Conservation (phyloP, 1,139 yeast species). For the Taphrina flavorubra region DNA sequence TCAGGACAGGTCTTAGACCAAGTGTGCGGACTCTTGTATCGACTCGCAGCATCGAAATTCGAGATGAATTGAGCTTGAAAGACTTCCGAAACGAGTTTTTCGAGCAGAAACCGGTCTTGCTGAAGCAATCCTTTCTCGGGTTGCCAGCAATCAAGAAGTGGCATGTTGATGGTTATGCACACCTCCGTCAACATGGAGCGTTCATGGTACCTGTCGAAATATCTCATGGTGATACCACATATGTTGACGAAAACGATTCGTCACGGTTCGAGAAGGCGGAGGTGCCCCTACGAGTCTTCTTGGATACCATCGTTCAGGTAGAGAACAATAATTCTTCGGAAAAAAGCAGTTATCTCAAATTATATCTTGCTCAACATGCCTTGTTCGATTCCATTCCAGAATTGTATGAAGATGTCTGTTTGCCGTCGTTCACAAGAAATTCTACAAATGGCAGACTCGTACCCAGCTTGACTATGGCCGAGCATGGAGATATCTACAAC, state of each 20-base stretch:
- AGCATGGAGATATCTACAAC: constrained; percentile 32
- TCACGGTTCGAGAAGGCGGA: constrained; percentile 24
- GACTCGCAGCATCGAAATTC: background rate
- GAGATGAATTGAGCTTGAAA: background rate
- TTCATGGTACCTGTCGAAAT: constrained; percentile 30
- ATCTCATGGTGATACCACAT: constrained; percentile 23
- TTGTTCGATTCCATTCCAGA: constrained; percentile 36
- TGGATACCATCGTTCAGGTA: constrained; percentile 6
- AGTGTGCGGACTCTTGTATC: background rate
- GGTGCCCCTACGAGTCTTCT: constrained; percentile 20
- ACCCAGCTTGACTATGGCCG: constrained; percentile 2
- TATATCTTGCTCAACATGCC: constrained; percentile 38
- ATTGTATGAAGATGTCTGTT: constrained; percentile 15
- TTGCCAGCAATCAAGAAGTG: constrained; percentile 30
- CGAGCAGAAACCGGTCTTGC: constrained; percentile 4
- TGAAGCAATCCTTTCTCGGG: constrained; percentile 12
- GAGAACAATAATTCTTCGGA: background rate
- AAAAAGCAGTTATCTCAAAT: background rate
- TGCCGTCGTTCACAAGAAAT: constrained; percentile 19
- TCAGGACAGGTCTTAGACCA: no score
- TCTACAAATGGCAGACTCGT: background rate
- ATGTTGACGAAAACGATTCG: background rate
- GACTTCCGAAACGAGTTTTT: constrained; percentile 2
- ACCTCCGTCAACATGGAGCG: constrained; percentile 12
- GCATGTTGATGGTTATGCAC: constrained; percentile 8